These are phyloP conservation scores for Hordeum marinum DNA, from an alignment of 176 grass and related monocot species.

Conservation along the genomic window DNA sequence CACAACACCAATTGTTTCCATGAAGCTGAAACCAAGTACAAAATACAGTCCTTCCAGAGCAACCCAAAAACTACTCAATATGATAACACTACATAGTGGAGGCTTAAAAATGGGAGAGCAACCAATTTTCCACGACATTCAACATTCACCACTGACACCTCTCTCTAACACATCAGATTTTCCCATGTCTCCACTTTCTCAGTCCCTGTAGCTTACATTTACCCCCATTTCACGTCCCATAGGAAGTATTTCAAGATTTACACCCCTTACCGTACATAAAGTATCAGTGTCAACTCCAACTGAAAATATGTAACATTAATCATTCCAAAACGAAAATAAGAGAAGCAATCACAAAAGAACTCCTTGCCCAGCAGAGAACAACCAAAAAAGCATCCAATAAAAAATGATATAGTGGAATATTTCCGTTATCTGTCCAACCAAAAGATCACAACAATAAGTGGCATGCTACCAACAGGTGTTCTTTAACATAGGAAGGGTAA, in stretches of 20 bases:
- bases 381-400: slow-evolving; percentile 2
- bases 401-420: not conserved
- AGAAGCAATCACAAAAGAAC: not conserved
- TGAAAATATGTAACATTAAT: not conserved
- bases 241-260: not conserved
- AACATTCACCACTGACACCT: not conserved
- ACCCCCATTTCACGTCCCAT: not conserved
- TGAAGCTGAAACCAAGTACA: not conserved
- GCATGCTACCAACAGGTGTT: slow-evolving; percentile 2
- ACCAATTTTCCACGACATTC: not conserved
- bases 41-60: not conserved
- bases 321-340: not conserved
- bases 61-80: slow-evolving; percentile 1
- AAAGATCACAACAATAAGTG: not conserved
- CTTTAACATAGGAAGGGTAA: not conserved
- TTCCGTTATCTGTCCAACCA: not conserved
- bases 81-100: not conserved
- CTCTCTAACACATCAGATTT: not conserved
- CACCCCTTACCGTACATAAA: not conserved
- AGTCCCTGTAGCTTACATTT: not conserved
- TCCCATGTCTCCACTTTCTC: not conserved
- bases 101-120: not conserved
- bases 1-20: not conserved
- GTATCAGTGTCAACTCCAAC: not conserved
- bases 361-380: not conserved